Percentiles rank a stretch among this genome's conserved stretches.
phyloP scores from a whole-genome alignment of 1,284 basidiomycete species.

The Puccinia triticina region DNA sequence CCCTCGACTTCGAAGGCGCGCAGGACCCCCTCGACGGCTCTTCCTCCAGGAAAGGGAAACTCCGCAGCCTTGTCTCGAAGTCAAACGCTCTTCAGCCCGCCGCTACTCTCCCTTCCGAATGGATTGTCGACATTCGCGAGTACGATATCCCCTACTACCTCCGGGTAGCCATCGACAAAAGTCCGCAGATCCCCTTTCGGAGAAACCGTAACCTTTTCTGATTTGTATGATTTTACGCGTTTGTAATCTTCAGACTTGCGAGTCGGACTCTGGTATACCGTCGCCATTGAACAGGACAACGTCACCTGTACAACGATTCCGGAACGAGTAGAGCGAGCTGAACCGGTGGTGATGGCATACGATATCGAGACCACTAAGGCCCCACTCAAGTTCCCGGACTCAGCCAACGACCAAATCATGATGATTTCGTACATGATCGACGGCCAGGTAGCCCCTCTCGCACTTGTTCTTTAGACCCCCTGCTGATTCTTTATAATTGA shows the following conservation, averaged over 20 bases:
- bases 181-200: conserved; percentile 58
- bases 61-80: conserved; percentile 60
- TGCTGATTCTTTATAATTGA: not conserved
- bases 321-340: conserved; percentile 94
- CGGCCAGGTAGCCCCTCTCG: conserved; percentile 62
- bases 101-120: conserved; percentile 76
- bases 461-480: not conserved
- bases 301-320: conserved; percentile 74
- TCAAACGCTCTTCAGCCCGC: conserved; percentile 2
- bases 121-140: conserved; percentile 91
- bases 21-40: conserved; percentile 33
- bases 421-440: conserved; percentile 99
- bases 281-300: conserved; percentile 76
- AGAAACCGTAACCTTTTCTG: not conserved
- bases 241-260: conserved; percentile 70
- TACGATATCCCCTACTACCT: conserved; percentile 98
- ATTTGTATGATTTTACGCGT: not conserved
- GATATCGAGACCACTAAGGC: conserved; percentile 99
- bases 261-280: conserved; percentile 93
- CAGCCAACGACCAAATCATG: conserved; percentile 95
- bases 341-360: conserved; percentile 97
- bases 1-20: conserved; percentile 43
- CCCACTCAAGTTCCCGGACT: conserved; percentile 97
- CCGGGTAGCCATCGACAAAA: conserved; percentile 95
- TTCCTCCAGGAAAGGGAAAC: conserved; percentile 8